These are phyloP conservation scores for Neonectria neomacrospora DNA, from an alignment of 2,329 filamentous ascomycete genomes.

Conservation along the genomic window DNA sequence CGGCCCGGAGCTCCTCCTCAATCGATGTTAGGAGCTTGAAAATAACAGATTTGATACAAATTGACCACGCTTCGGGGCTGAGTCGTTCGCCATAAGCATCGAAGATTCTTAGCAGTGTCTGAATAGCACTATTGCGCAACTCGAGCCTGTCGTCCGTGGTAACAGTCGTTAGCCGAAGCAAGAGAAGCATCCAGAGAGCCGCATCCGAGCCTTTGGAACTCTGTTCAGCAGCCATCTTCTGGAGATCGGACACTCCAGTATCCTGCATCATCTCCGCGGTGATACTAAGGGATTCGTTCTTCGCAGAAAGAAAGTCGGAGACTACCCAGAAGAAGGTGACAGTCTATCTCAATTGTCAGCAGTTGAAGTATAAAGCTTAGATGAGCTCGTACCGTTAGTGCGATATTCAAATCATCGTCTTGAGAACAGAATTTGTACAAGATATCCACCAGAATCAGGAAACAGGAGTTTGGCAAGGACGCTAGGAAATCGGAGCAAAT, in stretches of 20 bases:
- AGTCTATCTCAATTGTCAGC: conserved; percentile 63
- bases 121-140: conserved; percentile 86
- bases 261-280: conserved; percentile 66
- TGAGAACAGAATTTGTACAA: conserved; percentile 91
- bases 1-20: conserved; percentile 63
- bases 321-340: conserved; percentile 97
- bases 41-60: conserved; percentile 83
- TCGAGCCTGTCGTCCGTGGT: conserved; percentile 79
- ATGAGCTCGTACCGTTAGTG: conserved; percentile 75
- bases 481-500: conserved; percentile 94
- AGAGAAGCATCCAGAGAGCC: conserved; percentile 81
- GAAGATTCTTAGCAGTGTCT: conserved; percentile 90
- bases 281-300: conserved; percentile 67
- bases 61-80: conserved; percentile 80
- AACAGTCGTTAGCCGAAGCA: conserved; percentile 76
- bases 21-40: conserved; percentile 81
- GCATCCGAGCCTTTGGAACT: conserved; percentile 72
- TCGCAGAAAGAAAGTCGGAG: conserved; percentile 82
- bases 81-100: conserved; percentile 89
- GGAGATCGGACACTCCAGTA: conserved; percentile 62
- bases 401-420: conserved; percentile 92
- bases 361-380: not conserved
- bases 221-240: conserved; percentile 67
- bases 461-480: conserved; percentile 76
- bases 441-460: conserved; percentile 83